Evolutionary conservation across 257 asterid species (phyloP).

Genomic region (Capsicum rhomboideum): DNA sequence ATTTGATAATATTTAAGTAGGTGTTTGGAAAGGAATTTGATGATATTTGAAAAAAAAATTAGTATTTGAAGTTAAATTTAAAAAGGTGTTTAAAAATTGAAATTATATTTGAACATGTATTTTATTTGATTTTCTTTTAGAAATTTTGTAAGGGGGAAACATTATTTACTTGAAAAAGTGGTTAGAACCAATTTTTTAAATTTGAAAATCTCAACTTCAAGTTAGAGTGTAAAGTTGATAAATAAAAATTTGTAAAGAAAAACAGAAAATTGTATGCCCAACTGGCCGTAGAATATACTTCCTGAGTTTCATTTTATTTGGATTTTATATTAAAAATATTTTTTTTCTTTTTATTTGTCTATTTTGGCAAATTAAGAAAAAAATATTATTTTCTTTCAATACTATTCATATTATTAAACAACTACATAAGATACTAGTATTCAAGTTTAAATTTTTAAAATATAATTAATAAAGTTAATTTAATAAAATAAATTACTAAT

Average conservation of each 20-base stretch:
- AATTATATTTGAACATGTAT: not conserved
- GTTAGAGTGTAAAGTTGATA: not conserved
- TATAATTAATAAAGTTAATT: too few species aligned
- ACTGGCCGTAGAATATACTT: not conserved
- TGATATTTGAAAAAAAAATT: not conserved
- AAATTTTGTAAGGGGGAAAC: not conserved
- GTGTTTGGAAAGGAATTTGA: not conserved
- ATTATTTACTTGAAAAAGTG: too few species aligned
- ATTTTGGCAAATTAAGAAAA: too few species aligned
- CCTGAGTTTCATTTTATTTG: too few species aligned
- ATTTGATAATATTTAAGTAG: not conserved
- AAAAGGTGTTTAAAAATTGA: not conserved
- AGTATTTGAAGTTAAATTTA: not conserved
- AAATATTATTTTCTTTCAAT: too few species aligned
- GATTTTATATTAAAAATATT: too few species aligned
- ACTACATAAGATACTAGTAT: too few species aligned
- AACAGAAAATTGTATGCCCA: not conserved
- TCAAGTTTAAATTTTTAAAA: too few species aligned
- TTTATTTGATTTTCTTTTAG: not conserved
- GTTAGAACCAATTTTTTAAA: not conserved
- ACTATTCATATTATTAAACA: too few species aligned
- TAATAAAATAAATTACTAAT: too few species aligned
- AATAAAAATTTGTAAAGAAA: too few species aligned
- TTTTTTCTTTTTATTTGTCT: too few species aligned
- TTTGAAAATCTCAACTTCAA: not conserved